These are phyloP conservation scores for Nannochloris sp. DNA, from an alignment of 139 green algal species.

Conservation along the genomic window DNA sequence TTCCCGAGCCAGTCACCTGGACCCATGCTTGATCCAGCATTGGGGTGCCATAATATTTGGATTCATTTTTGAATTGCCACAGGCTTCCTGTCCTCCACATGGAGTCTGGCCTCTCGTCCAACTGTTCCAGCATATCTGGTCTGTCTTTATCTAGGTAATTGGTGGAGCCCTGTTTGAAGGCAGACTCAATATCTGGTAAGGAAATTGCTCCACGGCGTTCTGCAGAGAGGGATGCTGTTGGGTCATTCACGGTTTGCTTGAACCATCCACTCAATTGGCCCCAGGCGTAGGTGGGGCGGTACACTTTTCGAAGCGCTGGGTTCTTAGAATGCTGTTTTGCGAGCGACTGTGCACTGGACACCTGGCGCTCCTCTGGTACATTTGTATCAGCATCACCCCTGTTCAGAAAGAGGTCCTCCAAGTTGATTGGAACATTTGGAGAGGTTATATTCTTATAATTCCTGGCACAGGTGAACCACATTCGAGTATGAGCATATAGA, in stretches of 20 bases:
- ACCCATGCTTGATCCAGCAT: constrained; percentile 58
- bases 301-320: constrained; percentile 56
- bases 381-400: constrained; percentile 6
- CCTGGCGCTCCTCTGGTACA: not conserved
- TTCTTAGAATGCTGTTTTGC: constrained; percentile 3
- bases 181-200: constrained; percentile 75
- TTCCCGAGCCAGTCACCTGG: not conserved
- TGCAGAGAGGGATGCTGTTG: constrained; percentile 63
- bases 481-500: constrained; percentile 45
- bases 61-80: constrained; percentile 70
- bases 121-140: constrained; percentile 43
- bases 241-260: constrained; percentile 89
- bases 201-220: constrained; percentile 71
- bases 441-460: constrained; percentile 53
- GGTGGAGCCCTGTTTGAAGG: constrained; percentile 24
- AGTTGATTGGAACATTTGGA: constrained; percentile 46
- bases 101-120: constrained; percentile 46
- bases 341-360: not conserved
- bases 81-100: constrained; percentile 61
- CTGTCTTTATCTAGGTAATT: constrained; percentile 45
- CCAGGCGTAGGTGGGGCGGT: constrained; percentile 73
- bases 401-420: constrained; percentile 36
- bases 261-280: constrained; percentile 77
- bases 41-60: constrained; percentile 71
- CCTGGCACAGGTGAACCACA: constrained; percentile 58